Evolutionary conservation across 495 filamentous ascomycete genomes (phyloP), one percentile per base, ranked within the genome.

Genomic region (Entonaema liquescens): DNA sequence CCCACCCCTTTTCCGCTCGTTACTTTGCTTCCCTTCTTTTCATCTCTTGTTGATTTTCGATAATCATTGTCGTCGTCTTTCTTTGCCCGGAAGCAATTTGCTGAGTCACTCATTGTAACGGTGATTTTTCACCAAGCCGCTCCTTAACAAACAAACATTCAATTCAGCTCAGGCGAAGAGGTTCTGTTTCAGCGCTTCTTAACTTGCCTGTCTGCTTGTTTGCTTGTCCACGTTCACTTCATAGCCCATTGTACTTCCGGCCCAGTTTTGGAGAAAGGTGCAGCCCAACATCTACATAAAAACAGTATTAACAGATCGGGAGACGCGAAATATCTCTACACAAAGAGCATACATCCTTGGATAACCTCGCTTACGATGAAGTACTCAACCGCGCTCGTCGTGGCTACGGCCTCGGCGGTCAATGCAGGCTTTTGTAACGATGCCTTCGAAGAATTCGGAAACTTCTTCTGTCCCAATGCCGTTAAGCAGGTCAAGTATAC

Each of bases 401-500:
- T 72, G 64, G 74, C 72, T 26, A 67, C 76, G 42, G 74, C 71
- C 62, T 74, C 74, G 60, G 71, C 73, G 25, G 76, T 63, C 55
- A 72, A 73, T n/a, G 76, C 76, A 19, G 67, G 69, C 15, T 74
- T 33, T 59, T 77, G 76, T 56, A 42, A 49, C 28, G 60, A 74
- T 28, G 64, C 75, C 11, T 74, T 76, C 36, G 62, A 77, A 47
- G 68, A 80, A 36, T 50, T 74, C 1, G 83, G 83, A 15, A 85
- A 83, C 63, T 79, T 44, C 68, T 92, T 90, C 81, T 92, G 90
- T 76, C 80, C 85, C 28, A 65, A 71, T 0, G 62, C 80, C 0
- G 89, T 91, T 31, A 76, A 84, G 25, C 80, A 82, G 2, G 86
- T 93, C 74, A 84, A 81, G 0, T 93, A 92, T 73, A 69, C 65